These are phyloP conservation scores for Entomortierella lignicola DNA, from an alignment of 192 early-diverging fungal genomes.

Conservation along the genomic window DNA sequence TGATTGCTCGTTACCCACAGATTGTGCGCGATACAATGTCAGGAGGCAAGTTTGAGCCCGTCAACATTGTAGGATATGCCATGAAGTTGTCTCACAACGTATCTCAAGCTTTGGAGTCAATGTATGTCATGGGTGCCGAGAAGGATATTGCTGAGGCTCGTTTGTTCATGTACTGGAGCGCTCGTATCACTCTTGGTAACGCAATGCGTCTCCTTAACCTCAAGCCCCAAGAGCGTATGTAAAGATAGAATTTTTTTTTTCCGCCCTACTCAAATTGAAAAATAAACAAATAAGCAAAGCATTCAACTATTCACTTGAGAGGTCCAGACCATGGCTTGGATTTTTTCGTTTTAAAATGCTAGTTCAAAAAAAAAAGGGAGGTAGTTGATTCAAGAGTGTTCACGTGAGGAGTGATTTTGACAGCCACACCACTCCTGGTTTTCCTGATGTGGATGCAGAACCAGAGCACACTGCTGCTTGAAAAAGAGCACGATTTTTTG, in stretches of 20 bases:
- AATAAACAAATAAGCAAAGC: no score
- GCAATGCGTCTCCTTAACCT: constrained; percentile 86
- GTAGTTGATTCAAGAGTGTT: no score
- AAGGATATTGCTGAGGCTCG: constrained; percentile 86
- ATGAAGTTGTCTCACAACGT: constrained; percentile 86
- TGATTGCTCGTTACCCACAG: constrained; percentile 89
- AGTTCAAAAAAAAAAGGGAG: no score
- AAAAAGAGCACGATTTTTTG: no score
- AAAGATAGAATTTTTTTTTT: constrained; percentile 59
- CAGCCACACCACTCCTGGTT: no score
- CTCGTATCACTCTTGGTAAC: constrained; percentile 87
- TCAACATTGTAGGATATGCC: constrained; percentile 85
- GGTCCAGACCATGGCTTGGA: no score
- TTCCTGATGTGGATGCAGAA: no score
- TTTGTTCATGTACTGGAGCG: constrained; percentile 86
- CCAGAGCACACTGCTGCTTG: no score
- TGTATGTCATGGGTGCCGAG: constrained; percentile 82
- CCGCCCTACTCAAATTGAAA: no score
- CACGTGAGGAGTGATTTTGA: no score
- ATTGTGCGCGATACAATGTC: constrained; percentile 72
- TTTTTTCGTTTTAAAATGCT: no score
- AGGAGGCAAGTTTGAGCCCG: constrained; percentile 78
- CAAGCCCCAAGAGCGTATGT: constrained; percentile 92
- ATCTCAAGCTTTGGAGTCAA: constrained; percentile 78
- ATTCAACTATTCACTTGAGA: no score